Base-by-base conservation (phyloP, 2,329 filamentous ascomycete species). In the Phaeosphaeria sp. region DNA sequence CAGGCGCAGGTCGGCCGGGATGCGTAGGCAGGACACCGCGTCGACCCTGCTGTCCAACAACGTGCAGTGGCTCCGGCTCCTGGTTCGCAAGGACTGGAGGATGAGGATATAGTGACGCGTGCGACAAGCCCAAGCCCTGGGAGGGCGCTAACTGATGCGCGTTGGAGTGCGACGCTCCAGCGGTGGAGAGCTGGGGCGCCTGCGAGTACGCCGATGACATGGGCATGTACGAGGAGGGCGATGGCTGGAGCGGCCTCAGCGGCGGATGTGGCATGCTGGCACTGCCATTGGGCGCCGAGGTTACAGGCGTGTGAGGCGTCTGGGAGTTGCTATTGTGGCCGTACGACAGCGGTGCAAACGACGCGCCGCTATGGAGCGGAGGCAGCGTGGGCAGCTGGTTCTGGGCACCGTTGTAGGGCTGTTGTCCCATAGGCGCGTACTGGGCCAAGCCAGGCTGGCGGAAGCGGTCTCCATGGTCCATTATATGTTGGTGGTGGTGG, bases 11-110 rank as follows among this genome's bases (percentile, higher is more conserved):
- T 58, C 93, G 85, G 44, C 93, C 93, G 27, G 93, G 92, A 60
- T 93, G 93, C 69, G 93, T 97, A 17, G 94, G 94, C 61, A 98
- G 81, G 41, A 97, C 96, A 49, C 94, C 94, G 66, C 94, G 87
- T 63, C 94, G 89, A 58, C 94, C 94, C 80, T 98, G 94, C 23
- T 93, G 96, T 53, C 94, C 94, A 54, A 98, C 94, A 49, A 97
- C 94, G 73, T 97, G 94, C 30, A 92, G 95, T 17, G 91, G 91
- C 69, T 89, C 87, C 13, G 78, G 75, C 66, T 82, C 80, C 63
- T 76, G 73, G 67, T 77, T 77, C 33, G 75, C 63, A 27, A 77
- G 70, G 42, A 78, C 71, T 21, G 74, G 73, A 52, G 72, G 66
- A 55, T 74, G 73, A 47, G 69, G 67, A 60, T 75, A 76, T 52